Evolutionary conservation across 805 yeast species (phyloP), one percentile per base, ranked within the genome.

Genomic region (Schwanniomyces sp.): DNA sequence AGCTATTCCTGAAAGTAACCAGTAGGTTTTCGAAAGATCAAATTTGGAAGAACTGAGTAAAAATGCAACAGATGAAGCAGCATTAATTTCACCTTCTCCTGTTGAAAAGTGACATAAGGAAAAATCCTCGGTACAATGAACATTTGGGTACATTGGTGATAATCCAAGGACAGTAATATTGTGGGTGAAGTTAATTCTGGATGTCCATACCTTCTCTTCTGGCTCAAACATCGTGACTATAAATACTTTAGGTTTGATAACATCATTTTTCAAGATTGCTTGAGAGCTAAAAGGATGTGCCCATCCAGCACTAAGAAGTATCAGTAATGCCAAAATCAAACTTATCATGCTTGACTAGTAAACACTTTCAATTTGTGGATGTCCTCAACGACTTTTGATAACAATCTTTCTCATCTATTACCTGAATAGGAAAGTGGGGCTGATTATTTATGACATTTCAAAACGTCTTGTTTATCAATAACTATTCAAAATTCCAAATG

Each of bases 31-130:
- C 30, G 80, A 61, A 43, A 83, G 70, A 57, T 83, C 85, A 51
- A 83, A 82, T 48, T 69, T 55, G 29, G 85, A 80, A 46, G 74
- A 71, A 59, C 80, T 67, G 11, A 76, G 60, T 52, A 83, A 64
- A 7, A 87, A 83, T 38, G 78, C 72, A 49, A 82, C 60, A 17
- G 85, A 70, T 25, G 81, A 52, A 12, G 88, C 87, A 32, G 88
- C 88, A 55, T 83, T 83, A 52, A 81, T 75, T 61, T 83, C 86
- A 52, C 82, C 84, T 65, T 82, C 87, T 43, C 88, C 88, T 14
- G 85, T 79, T 40, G 85, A 80, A 47, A 82, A 58, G 56, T 80
- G 82, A 69, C 87, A 83, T 27, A 83, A 61, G 25, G 76, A 60
- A 65, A 72, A 76, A 66, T 80, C 70, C 29, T 66, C 55, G 49